Conservation (phyloP, 306 rosid species). For the Lathyrus tuberosus region DNA sequence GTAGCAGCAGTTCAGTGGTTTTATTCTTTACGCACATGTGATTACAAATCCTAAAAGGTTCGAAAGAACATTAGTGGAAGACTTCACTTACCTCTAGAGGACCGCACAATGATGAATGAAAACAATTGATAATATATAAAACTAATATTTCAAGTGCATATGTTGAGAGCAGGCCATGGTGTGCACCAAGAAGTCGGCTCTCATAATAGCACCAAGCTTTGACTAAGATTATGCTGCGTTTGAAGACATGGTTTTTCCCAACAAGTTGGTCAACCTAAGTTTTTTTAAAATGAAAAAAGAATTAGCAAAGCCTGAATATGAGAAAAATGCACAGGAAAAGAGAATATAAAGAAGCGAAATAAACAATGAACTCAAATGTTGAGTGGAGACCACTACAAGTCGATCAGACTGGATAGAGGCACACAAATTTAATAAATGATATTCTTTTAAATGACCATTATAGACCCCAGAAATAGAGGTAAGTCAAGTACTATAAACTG, state of each 20-base stretch:
- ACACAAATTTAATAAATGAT: not conserved
- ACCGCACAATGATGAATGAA: constrained; percentile 60
- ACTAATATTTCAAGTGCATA: constrained; percentile 72
- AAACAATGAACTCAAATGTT: constrained; percentile 28
- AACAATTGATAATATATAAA: constrained; percentile 58
- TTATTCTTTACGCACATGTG: constrained; percentile 30
- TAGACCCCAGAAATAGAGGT: not conserved
- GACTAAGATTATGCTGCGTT: constrained; percentile 63
- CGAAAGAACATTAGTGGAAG: constrained; percentile 32
- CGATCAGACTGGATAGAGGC: constrained; percentile 28
- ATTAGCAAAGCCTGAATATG: constrained; percentile 31
- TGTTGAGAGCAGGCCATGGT: constrained; percentile 65
- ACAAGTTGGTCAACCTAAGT: constrained; percentile 57
- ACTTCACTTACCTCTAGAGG: constrained; percentile 66
- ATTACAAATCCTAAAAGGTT: constrained; percentile 28
- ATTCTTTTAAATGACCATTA: constrained; percentile 17
- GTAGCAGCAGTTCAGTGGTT: constrained; percentile 33
- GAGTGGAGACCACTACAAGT: constrained; percentile 28
- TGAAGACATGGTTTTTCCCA: constrained; percentile 69
- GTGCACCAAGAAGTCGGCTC: constrained; percentile 74
- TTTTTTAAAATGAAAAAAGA: not conserved
- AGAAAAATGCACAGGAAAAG: not conserved
- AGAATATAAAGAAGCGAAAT: not conserved
- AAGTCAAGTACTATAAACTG: not conserved
- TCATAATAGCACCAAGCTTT: constrained; percentile 86